Base-by-base conservation (phyloP, 768 basidiomycete species). In the Mrakia frigida region DNA sequence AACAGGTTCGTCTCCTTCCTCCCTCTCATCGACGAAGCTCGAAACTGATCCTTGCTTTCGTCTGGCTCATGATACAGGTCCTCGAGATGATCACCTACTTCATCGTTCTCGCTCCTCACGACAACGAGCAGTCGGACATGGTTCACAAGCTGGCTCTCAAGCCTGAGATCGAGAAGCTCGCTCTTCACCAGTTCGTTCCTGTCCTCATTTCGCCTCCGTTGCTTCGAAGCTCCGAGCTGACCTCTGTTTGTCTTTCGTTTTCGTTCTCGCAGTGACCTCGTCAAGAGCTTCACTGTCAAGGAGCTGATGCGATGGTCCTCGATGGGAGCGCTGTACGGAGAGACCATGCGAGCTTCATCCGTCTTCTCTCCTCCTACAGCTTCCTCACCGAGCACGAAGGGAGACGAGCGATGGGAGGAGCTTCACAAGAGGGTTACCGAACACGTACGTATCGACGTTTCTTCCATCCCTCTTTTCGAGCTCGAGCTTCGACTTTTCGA, bases 51-150 rank as follows among this genome's bases (percentile, higher is more conserved):
- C 6, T 16, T 10, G 5, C 31, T 25, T 59, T 6, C 13, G 13
- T 23, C 10, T 63, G 37, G 37, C 60, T 73, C 21, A 28, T 9
- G 14, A 10, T 41, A 37, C 41, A 97, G 92, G 93, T 94, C 37
- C 87, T 98, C 23, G 93, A 97, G 82, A 92, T 94, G 82, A 94
- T 98, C 75, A 90, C 95, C 63, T 95, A 93, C 84, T 98, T 95
- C 81, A 88, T 98, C 74, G 89, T 97, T 35, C 90, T 98, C 67
- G 92, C 96, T 1, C 90, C 94, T 4, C 91, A 98, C 82, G 92
- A 91, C 83, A 98, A 99, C 82, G 96, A 98, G 83, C 97, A 99
- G 83, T 93, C 91, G 3, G 94, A 98, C 82, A 94, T 98, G 91
- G 85, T 99, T 63, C 90, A 98, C 82, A 92, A 92, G 81, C 86